These are phyloP conservation scores for Colletotrichum sp. DNA, from an alignment of 2,329 filamentous ascomycete species.

Conservation along the genomic window DNA sequence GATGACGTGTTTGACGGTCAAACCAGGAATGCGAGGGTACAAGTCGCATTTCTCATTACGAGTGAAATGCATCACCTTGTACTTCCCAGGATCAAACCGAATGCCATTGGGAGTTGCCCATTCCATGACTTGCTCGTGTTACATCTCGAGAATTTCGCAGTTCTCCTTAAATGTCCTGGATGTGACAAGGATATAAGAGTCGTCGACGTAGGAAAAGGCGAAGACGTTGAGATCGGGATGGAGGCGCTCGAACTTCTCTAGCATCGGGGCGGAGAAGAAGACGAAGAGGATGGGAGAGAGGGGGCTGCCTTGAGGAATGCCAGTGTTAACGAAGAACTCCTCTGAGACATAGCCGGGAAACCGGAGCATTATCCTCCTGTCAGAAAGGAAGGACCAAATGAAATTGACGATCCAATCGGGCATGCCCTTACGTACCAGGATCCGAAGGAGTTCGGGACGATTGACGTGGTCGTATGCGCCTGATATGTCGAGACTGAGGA, in stretches of 20 bases:
- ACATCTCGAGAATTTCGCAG: not conserved
- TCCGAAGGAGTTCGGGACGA: not conserved
- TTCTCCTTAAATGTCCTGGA: not conserved
- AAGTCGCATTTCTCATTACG: not conserved
- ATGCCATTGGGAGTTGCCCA: not conserved
- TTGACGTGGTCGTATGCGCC: not conserved
- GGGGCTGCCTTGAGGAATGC: not conserved
- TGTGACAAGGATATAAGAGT: not conserved
- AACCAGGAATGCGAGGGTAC: not conserved
- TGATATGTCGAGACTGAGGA: not conserved
- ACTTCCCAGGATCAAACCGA: not conserved
- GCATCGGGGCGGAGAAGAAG: not conserved
- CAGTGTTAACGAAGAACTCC: not conserved
- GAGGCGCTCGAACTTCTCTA: not conserved
- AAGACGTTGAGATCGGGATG: not conserved
- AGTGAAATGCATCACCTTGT: not conserved
- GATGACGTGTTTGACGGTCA: not conserved
- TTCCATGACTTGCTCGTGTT: not conserved
- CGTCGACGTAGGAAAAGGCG: not conserved
- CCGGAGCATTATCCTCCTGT: not conserved
- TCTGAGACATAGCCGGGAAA: not conserved
- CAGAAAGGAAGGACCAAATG: not conserved
- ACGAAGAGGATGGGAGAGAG: conserved; percentile 3
- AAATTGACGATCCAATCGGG: not conserved
- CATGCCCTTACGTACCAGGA: not conserved